Conservation (phyloP, 2,329 filamentous ascomycete species). For the Juglanconis sp. region DNA sequence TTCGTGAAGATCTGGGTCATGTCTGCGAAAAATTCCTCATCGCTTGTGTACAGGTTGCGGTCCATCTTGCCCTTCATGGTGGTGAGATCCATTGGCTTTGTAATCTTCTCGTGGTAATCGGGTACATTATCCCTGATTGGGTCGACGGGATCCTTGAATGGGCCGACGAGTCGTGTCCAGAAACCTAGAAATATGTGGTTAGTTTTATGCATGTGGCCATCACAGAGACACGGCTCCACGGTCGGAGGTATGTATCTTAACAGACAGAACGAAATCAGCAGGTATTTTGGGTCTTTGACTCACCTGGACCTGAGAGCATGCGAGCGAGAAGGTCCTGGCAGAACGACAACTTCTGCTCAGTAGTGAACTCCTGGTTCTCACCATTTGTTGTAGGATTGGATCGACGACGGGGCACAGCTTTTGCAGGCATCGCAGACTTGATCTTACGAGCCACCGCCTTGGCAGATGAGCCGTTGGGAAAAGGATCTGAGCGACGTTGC, state of each 20-base stretch:
- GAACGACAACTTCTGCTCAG: conserved; percentile 51
- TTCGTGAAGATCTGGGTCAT: conserved; percentile 62
- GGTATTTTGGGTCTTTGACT: conserved; percentile 13
- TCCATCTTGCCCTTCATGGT: conserved; percentile 62
- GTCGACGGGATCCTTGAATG: conserved; percentile 59
- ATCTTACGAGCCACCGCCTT: conserved; percentile 18
- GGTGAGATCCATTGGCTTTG: conserved; percentile 58
- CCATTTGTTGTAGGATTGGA: conserved; percentile 23
- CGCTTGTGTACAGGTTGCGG: conserved; percentile 44
- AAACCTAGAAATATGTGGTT: conserved; percentile 43
- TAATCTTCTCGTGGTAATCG: conserved; percentile 60
- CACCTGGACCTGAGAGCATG: conserved; percentile 62
- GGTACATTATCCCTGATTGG: conserved; percentile 55
- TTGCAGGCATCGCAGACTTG: conserved; percentile 18
- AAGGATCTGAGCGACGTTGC: conserved; percentile 38
- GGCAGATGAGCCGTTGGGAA: conserved; percentile 20
- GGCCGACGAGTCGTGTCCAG: conserved; percentile 63
- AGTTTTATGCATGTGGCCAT: neutral
- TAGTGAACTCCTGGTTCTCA: conserved; percentile 29
- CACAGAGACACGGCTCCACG: neutral
- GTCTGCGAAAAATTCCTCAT: conserved; percentile 54
- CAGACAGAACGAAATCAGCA: neutral
- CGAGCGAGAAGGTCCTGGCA: conserved; percentile 55
- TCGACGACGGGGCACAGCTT: conserved; percentile 30
- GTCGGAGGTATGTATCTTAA: neutral